A percentile compares a stretch with the other conserved stretches of the same genome.
Conservation (phyloP, 352 stramenopile species). For the Pythium aphanidermatum region DNA sequence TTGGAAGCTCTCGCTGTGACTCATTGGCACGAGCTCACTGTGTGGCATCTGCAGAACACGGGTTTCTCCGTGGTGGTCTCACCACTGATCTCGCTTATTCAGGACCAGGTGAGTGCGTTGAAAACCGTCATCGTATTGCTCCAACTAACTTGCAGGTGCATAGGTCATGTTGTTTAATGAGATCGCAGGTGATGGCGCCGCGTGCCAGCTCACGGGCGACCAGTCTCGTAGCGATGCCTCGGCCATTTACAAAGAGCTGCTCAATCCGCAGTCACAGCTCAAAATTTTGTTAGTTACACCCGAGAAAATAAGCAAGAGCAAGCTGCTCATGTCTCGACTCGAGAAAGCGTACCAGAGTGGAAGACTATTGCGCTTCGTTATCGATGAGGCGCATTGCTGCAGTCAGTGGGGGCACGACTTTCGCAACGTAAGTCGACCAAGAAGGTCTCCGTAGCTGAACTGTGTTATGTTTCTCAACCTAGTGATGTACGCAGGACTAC, state of each 20-base stretch:
- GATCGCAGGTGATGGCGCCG: constrained; percentile 47
- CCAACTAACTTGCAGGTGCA: neutral
- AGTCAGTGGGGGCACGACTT: constrained; percentile 86
- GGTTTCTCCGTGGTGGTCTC: constrained; percentile 90
- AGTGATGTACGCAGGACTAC: constrained; percentile 67
- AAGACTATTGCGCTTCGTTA: constrained; percentile 88
- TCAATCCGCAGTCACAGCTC: constrained; percentile 48
- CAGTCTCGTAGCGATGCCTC: constrained; percentile 46
- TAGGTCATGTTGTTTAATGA: constrained; percentile 70
- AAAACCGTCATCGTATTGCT: no score
- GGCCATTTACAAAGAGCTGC: constrained; percentile 73
- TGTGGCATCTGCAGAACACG: no score
- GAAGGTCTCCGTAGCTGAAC: no score
- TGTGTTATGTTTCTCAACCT: no score
- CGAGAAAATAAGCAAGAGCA: constrained; percentile 89
- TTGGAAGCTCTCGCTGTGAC: no score
- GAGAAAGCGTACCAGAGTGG: constrained; percentile 80
- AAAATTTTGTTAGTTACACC: constrained; percentile 90
- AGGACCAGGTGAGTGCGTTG: constrained; percentile 76
- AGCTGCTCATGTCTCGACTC: constrained; percentile 86
- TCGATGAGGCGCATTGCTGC: constrained; percentile 89
- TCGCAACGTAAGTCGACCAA: constrained; percentile 53
- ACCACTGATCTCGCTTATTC: constrained; percentile 90
- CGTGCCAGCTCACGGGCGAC: constrained; percentile 45
- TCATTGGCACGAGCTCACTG: no score